A percentile compares a stretch with the other conserved stretches of the same genome.
These are phyloP conservation scores for Metarhizium anisopliae DNA, from an alignment of 2,329 filamentous ascomycete genomes.

Conservation along the genomic window DNA sequence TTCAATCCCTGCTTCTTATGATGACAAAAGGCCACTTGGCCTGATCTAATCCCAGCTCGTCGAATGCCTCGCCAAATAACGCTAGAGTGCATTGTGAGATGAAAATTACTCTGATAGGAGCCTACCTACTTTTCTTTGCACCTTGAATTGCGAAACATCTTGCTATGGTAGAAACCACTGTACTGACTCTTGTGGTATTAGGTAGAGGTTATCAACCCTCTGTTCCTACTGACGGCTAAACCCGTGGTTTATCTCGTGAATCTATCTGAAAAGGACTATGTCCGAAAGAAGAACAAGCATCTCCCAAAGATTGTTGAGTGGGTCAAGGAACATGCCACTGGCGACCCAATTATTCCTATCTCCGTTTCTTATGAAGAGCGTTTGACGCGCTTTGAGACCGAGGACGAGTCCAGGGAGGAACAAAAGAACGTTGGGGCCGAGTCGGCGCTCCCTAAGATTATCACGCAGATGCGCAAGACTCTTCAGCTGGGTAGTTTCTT, in stretches of 20 bases:
- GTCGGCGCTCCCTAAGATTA: constrained; percentile 84
- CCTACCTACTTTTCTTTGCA: constrained; percentile 7
- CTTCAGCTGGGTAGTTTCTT: constrained; percentile 93
- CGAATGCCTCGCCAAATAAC: constrained; percentile 74
- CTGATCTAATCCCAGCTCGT: constrained; percentile 99
- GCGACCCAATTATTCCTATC: constrained; percentile 87
- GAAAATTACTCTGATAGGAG: constrained; percentile 59
- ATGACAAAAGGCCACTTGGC: constrained; percentile 97
- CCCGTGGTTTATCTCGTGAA: constrained; percentile 97
- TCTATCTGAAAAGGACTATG: constrained; percentile 91
- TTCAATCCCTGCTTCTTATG: constrained; percentile 45
- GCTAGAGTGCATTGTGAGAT: constrained; percentile 81
- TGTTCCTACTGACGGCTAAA: constrained; percentile 92
- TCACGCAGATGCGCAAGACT: constrained; percentile 85
- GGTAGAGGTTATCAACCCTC: constrained; percentile 96
- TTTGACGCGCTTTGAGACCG: constrained; percentile 68
- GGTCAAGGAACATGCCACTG: constrained; percentile 83
- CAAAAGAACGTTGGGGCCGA: constrained; percentile 81
- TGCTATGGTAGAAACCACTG: background rate
- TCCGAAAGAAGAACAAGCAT: constrained; percentile 99
- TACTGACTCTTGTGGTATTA: constrained; percentile 29
- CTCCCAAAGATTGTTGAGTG: constrained; percentile 87
- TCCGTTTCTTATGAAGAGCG: constrained; percentile 92
- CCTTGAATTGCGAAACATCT: constrained; percentile 7
- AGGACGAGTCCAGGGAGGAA: constrained; percentile 72